phyloP scores from a whole-genome alignment of 805 yeast genomes.

The Suhomyces faveliae region DNA sequence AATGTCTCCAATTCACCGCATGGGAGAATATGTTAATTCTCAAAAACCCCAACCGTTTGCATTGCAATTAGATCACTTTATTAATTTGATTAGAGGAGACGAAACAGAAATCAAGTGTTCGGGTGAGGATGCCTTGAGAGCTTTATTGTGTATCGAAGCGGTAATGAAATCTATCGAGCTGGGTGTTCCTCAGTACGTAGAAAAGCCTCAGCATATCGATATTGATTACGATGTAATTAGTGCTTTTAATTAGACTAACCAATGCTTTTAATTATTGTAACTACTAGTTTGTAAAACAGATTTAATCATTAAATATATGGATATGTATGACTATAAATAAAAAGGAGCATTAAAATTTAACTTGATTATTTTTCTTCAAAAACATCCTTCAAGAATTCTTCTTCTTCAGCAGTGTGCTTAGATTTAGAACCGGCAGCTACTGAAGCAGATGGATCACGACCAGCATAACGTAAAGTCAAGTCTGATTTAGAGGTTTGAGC shows the following conservation, averaged over 20 bases:
- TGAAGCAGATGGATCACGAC: conserved; percentile 97
- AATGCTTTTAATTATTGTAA: background rate
- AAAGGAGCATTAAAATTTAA: background rate
- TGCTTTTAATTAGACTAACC: background rate
- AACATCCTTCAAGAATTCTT: conserved; percentile 77
- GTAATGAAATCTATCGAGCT: conserved; percentile 33
- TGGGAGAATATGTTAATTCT: conserved; percentile 2
- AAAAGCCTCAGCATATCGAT: conserved; percentile 20
- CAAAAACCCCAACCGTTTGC: conserved; percentile 31
- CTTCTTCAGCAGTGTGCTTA: conserved; percentile 86
- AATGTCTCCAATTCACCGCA: conserved; percentile 18
- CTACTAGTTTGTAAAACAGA: background rate
- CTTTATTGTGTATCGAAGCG: conserved; percentile 37
- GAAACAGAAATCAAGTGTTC: conserved; percentile 30
- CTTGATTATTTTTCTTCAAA: conserved; percentile 33
- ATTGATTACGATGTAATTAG: conserved; percentile 11
- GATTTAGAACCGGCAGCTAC: conserved; percentile 97
- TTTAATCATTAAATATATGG: background rate
- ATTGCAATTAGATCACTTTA: conserved; percentile 37
- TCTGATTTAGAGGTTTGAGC: conserved; percentile 67
- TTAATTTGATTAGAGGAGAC: conserved; percentile 30
- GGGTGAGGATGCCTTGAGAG: conserved; percentile 38
- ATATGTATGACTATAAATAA: conserved; percentile 1
- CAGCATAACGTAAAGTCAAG: conserved; percentile 74
- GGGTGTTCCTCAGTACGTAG: conserved; percentile 33